phyloP scores from a whole-genome alignment of 2,329 filamentous ascomycete genomes.

The Xylaria sp. region DNA sequence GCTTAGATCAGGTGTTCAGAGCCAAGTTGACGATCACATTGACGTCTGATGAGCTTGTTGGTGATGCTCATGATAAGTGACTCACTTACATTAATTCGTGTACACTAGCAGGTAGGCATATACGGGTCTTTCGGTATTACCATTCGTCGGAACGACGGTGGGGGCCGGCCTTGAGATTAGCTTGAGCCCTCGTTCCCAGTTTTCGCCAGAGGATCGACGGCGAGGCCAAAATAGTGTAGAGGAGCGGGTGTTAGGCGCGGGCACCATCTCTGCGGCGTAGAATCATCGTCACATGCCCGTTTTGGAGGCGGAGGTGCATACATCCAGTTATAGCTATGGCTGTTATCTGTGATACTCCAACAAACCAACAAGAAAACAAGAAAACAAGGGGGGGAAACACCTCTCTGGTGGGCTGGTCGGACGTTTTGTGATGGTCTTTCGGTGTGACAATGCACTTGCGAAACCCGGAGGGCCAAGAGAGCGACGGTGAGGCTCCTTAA shows the following conservation, averaged over 20 bases:
- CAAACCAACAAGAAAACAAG: too few relatives aligned
- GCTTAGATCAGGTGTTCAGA: background rate
- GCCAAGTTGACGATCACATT: background rate
- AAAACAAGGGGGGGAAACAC: too few relatives aligned
- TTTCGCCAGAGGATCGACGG: too few relatives aligned
- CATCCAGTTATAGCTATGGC: constrained; percentile 18
- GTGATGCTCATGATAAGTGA: constrained; percentile 19
- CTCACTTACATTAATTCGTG: constrained; percentile 23
- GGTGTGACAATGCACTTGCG: constrained; percentile 5
- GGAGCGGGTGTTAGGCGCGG: too few relatives aligned
- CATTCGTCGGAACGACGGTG: background rate
- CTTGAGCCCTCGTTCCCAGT: constrained; percentile 21
- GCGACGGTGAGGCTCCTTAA: constrained; percentile 19
- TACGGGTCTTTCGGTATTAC: constrained; percentile 17
- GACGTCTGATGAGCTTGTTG: constrained; percentile 1
- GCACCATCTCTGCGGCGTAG: too few relatives aligned
- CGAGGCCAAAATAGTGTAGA: constrained; percentile 14
- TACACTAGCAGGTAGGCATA: constrained; percentile 12
- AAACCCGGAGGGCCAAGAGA: constrained; percentile 10
- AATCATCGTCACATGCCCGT: too few relatives aligned
- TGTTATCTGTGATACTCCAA: constrained; percentile 9
- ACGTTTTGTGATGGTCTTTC: background rate
- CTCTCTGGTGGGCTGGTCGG: background rate
- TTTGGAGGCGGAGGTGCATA: background rate
- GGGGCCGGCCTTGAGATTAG: constrained; percentile 19